These are phyloP conservation scores for Eurotiales sp. DNA, from an alignment of 2,329 filamentous ascomycete genomes.

Conservation along the genomic window DNA sequence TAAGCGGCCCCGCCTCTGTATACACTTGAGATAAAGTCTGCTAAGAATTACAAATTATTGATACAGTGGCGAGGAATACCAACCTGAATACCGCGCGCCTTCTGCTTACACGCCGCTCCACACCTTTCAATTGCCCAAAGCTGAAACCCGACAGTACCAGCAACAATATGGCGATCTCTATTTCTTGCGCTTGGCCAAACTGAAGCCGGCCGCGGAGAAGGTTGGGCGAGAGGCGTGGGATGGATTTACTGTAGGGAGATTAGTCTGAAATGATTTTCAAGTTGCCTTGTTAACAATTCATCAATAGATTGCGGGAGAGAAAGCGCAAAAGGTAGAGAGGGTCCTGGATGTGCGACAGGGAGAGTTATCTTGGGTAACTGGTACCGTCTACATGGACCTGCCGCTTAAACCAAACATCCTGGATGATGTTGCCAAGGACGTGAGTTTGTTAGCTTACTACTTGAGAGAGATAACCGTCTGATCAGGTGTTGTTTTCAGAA, in stretches of 20 bases:
- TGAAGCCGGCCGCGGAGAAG: slow-evolving; percentile 78
- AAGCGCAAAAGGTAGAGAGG: slow-evolving; percentile 71
- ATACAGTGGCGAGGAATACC: slow-evolving; percentile 23
- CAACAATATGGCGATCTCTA: slow-evolving; percentile 99
- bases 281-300: slow-evolving; percentile 51
- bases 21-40: background rate
- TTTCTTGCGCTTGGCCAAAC: slow-evolving; percentile 80
- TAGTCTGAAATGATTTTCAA: slow-evolving; percentile 65
- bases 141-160: slow-evolving; percentile 66
- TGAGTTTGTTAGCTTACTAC: slow-evolving; percentile 40
- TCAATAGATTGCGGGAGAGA: slow-evolving; percentile 66
- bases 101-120: slow-evolving; percentile 70
- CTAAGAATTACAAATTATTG: background rate
- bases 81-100: slow-evolving; percentile 50
- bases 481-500: slow-evolving; percentile 59
- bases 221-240: slow-evolving; percentile 74
- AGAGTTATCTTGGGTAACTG: slow-evolving; percentile 89
- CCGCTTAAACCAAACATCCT: slow-evolving; percentile 91
- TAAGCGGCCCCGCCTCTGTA: slow-evolving; percentile 1
- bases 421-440: slow-evolving; percentile 90
- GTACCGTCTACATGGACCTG: slow-evolving; percentile 98
- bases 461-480: background rate
- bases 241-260: slow-evolving; percentile 55
- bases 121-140: slow-evolving; percentile 68
- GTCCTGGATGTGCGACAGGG: slow-evolving; percentile 95